phyloP scores from a whole-genome alignment of 1,284 basidiomycete species.

The Lignosus rhinocerotis region DNA sequence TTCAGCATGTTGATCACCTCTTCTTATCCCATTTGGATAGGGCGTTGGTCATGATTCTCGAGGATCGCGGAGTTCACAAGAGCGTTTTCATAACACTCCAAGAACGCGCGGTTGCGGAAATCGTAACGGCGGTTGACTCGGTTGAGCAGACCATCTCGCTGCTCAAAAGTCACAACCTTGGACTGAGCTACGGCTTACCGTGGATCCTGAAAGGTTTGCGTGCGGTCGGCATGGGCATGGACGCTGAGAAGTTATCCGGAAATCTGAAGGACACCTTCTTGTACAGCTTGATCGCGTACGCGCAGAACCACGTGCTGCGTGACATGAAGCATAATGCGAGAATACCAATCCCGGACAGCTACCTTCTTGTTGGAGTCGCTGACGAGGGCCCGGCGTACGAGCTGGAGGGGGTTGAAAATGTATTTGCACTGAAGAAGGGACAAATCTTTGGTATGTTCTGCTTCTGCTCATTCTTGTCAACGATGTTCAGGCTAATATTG shows the following conservation, averaged over 20 bases:
- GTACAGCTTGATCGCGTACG: constrained; percentile 49
- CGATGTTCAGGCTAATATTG: neutral
- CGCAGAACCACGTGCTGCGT: constrained; percentile 61
- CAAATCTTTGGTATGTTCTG: constrained; percentile 59
- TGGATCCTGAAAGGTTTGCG: constrained; percentile 52
- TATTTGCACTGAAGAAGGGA: constrained; percentile 52
- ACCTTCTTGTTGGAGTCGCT: constrained; percentile 73
- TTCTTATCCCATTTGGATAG: constrained; percentile 33
- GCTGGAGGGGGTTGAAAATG: constrained; percentile 46
- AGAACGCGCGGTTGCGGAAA: constrained; percentile 48
- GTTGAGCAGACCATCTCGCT: constrained; percentile 47
- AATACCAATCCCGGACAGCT: constrained; percentile 67
- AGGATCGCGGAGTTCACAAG: constrained; percentile 58
- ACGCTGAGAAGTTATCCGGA: constrained; percentile 31
- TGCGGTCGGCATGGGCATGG: constrained; percentile 48
- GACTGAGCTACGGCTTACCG: constrained; percentile 49
- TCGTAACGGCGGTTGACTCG: constrained; percentile 56
- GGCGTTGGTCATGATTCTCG: constrained; percentile 69
- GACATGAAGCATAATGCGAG: constrained; percentile 74
- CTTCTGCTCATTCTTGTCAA: too few species aligned
- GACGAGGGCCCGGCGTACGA: constrained; percentile 72
- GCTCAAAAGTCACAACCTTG: constrained; percentile 52
- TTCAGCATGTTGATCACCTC: neutral
- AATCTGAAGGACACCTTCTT: constrained; percentile 60
- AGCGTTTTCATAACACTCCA: constrained; percentile 60